Base-by-base conservation (phyloP, 345 rosid genomes). In the Salix koriyanagi region DNA sequence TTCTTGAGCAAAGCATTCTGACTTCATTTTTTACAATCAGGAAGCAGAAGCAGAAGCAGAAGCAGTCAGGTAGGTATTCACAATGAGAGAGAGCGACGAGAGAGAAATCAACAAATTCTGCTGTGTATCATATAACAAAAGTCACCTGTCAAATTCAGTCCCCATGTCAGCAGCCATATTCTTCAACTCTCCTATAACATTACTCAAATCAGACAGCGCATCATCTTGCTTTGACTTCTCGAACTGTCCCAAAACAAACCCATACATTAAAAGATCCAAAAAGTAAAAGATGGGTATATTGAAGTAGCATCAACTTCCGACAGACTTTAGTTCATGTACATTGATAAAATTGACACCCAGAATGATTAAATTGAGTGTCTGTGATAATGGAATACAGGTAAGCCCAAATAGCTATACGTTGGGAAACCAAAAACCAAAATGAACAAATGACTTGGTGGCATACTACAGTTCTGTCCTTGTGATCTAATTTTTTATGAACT, bases 81-180 rank as follows among this genome's bases (percentile, higher is more conserved):
- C 7, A 8, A 42, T 67, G 23, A 16, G 61, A 36, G 7, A 36
- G 44, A 14, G 7, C n/a, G 48, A 23, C 4, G 23, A 39, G 6
- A 7, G 21, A 19, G 39, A 32, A 21, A 58, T 23, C 25, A 61
- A 37, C 30, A 61, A 62, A 64, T 19, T 12, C 23, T 23, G 71
- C 13, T 23, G 36, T 18, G 11, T 13, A 34, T 15, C 8, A 14
- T 56, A 12, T 9, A 70, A 46, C 5, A 75, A 64, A 21, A 81
- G 87, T 34, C 74, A 95, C 99, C 90, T 82, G 72, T 86, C 92
- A 74, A 95, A 86, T 82, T 91, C 99, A 4, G 87, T 81, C 56
- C 98, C 97, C 96, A 95, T 90, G 69, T 90, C 98, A 21, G 87
- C 67, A 19, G 98, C 99, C 98, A 95, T 95, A 37, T 71, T 76